phyloP scores from a whole-genome alignment of 2,329 filamentous ascomycete species.

The Epichloe festucae region DNA sequence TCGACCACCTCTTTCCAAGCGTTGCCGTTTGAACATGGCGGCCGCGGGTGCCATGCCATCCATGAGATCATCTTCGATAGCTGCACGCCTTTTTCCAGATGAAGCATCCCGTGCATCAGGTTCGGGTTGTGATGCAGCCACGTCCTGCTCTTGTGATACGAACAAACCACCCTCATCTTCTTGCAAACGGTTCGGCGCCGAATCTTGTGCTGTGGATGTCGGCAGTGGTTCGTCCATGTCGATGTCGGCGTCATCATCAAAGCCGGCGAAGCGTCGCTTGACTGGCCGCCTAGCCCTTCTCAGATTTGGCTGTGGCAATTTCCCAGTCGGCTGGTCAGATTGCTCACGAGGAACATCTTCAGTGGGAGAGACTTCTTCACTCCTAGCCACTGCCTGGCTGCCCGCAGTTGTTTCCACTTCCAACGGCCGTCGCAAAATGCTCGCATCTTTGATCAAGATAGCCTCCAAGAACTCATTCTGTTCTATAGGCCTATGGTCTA shows the following conservation, averaged over 20 bases:
- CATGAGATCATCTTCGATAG: constrained; percentile 44
- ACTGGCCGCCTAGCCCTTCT: constrained; percentile 25
- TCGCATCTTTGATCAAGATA: constrained; percentile 69
- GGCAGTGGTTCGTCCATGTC: constrained; percentile 17
- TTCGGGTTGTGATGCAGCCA: constrained; percentile 10
- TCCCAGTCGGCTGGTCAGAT: constrained; percentile 4
- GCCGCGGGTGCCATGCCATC: constrained; percentile 65
- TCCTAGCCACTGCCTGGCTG: constrained; percentile 9
- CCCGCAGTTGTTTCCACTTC: constrained; percentile 28
- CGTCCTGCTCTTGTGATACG: constrained; percentile 36
- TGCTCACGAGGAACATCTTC: constrained; percentile 3
- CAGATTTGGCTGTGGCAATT: background rate
- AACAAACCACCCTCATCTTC: constrained; percentile 37
- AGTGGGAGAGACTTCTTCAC: background rate
- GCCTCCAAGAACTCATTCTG: constrained; percentile 88
- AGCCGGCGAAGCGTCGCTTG: constrained; percentile 57
- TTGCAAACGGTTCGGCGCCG: background rate
- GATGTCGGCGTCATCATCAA: constrained; percentile 38
- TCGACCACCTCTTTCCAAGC: constrained; percentile 45
- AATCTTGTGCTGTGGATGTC: background rate
- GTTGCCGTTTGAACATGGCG: constrained; percentile 65
- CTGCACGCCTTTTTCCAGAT: constrained; percentile 33
- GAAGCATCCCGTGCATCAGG: constrained; percentile 12
- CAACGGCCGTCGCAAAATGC: constrained; percentile 55
- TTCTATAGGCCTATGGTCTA: constrained; percentile 73